Conservation (phyloP, 2,329 filamentous ascomycete genomes). For the Aspergillus arachidicola region DNA sequence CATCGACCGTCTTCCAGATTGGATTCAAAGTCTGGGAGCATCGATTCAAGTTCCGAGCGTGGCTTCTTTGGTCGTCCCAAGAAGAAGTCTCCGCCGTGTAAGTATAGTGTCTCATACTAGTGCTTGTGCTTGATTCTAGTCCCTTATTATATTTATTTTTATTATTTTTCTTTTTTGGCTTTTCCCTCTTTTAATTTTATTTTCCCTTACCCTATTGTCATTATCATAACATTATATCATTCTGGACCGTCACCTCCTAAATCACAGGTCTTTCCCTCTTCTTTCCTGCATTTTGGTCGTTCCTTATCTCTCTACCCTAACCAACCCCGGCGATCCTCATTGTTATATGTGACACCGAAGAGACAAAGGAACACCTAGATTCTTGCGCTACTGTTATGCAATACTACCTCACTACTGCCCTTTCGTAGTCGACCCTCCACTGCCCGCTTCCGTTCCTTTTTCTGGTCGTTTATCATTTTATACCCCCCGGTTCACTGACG, state of each 20-base stretch:
- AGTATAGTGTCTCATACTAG: constrained; percentile 29
- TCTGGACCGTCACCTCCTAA: neutral
- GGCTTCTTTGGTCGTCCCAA: constrained; percentile 40
- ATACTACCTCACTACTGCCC: constrained; percentile 16
- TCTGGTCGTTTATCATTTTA: constrained; percentile 5
- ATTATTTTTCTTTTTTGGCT: constrained; percentile 7
- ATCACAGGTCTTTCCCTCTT: neutral
- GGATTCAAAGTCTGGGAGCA: constrained; percentile 40
- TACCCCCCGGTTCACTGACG: constrained; percentile 26
- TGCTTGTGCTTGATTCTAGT: constrained; percentile 14
- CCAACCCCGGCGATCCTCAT: constrained; percentile 5
- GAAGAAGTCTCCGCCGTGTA: constrained; percentile 37
- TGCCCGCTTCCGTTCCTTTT: constrained; percentile 15
- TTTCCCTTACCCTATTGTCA: constrained; percentile 7
- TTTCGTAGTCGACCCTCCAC: constrained; percentile 6
- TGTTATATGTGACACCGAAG: constrained; percentile 13
- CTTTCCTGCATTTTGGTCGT: constrained; percentile 12
- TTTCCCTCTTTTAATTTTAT: constrained; percentile 8
- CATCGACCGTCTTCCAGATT: constrained; percentile 43
- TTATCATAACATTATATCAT: constrained; percentile 7
- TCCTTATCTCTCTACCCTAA: constrained; percentile 8
- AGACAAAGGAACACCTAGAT: constrained; percentile 11
- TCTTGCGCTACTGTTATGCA: constrained; percentile 15
- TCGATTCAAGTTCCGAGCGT: constrained; percentile 37
- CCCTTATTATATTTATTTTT: constrained; percentile 14